Base-by-base conservation (phyloP, 2,329 filamentous ascomycete genomes). In the Penicillium palitans region DNA sequence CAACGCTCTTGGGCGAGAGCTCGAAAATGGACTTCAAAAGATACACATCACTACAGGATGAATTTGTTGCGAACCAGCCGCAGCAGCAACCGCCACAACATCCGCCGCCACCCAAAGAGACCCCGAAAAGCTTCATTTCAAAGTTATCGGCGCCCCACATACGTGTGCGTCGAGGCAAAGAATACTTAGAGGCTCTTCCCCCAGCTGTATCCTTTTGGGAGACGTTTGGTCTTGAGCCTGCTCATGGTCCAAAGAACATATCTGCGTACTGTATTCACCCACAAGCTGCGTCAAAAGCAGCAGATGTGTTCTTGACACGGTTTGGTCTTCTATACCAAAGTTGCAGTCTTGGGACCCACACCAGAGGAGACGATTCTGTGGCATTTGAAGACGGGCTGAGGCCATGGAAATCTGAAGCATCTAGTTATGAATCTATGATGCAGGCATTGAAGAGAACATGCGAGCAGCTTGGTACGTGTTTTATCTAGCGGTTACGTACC, bases 121-220 rank as follows among this genome's bases (percentile, higher is more conserved):
- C 60, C 42, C 55, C 62, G 25, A 71, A 64, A 65, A 71, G 69
- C 51, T 71, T 72, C 35, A 77, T 79, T 56, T 73, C 73, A 35
- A 76, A 73, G 25, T 67, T 86, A n/a, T 71, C 72, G 17, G 71
- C 81, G 1, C 83, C 83, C 3, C 80, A 84, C 65, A 67, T 88
- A 33, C 79, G 80, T 39, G 72, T 87, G 13, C 80, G 80, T 52
- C 81, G 84, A 33, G 80, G 79, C 9, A 81, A 83, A 40, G 76
- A 78, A 39, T 77, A 74, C 8, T 78, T 85, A 69, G 83, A 86
- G 61, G 73, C 85, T 50, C 74, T 86, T 15, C 81, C 84, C 4
- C 76, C 84, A 9, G 81, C 84, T 5, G 68, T 86, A 49, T 73
- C 78, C 2, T 87, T 87, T 64, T 87, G 85, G 85, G 84, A 87